phyloP scores from a whole-genome alignment of 441 rosid species.

The Adansonia madagascariensis region DNA sequence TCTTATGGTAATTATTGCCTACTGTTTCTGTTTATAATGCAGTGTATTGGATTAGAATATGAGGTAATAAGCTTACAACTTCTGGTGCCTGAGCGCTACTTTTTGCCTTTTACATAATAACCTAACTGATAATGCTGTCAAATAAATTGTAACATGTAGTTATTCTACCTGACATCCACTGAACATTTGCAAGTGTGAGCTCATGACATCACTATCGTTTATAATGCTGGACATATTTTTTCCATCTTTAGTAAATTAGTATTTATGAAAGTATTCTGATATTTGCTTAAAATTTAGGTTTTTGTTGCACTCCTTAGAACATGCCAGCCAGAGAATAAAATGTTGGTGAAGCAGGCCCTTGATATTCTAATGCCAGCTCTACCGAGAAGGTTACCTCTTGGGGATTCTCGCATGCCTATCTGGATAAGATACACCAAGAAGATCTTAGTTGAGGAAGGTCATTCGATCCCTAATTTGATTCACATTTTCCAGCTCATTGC shows the following conservation, averaged over 20 bases:
- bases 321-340: conserved; percentile 95
- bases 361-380: conserved; percentile 98
- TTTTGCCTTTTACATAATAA: background rate
- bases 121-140: conserved; percentile 2
- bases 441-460: conserved; percentile 98
- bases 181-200: conserved; percentile 10
- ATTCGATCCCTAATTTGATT: conserved; percentile 91
- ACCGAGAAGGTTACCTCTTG: conserved; percentile 91
- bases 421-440: conserved; percentile 99
- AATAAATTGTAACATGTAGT: conserved; percentile 4
- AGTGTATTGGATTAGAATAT: background rate
- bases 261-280: conserved; percentile 1
- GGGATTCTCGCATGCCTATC: conserved; percentile 98
- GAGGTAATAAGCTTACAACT: background rate
- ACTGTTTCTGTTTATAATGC: conserved; percentile 2
- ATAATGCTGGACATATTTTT: background rate
- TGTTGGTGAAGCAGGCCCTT: conserved; percentile 98
- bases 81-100: conserved; percentile 4
- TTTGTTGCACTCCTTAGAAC: conserved; percentile 99
- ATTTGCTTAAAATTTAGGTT: conserved; percentile 62
- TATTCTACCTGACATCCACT: background rate
- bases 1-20: background rate
- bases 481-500: conserved; percentile 98
- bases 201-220: background rate
- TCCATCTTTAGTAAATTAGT: background rate